Evolutionary conservation across 2,329 filamentous ascomycete species (phyloP).

Genomic region (Apiospora arundinis): DNA sequence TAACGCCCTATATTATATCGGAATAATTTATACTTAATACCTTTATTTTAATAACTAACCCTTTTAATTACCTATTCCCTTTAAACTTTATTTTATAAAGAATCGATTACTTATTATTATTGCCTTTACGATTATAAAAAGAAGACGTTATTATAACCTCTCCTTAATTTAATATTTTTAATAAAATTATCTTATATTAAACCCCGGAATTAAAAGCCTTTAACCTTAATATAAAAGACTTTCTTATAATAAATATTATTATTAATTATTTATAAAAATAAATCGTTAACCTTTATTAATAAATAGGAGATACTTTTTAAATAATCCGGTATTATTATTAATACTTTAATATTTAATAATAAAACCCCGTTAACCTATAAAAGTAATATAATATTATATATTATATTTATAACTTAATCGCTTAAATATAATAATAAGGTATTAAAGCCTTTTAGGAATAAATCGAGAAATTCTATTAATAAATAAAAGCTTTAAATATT

Average conservation of each 20-base stretch:
- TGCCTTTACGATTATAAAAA: rapidly evolving
- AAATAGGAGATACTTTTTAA: not conserved
- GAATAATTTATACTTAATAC: too few species aligned
- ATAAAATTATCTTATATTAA: not conserved
- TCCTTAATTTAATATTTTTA: not conserved
- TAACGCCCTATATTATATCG: too few species aligned
- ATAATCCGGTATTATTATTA: not conserved
- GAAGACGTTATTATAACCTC: not conserved
- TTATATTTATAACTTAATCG: not conserved
- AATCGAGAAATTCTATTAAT: not conserved
- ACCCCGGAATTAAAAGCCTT: too few species aligned
- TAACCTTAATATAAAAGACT: too few species aligned
- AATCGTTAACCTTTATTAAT: too few species aligned
- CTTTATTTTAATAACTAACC: not conserved
- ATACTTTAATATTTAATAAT: not conserved
- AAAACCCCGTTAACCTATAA: not conserved
- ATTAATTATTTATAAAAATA: too few species aligned
- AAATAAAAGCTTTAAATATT: not conserved
- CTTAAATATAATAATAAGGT: not conserved
- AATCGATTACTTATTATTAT: not conserved
- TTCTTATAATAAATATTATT: too few species aligned
- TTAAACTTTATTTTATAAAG: not conserved
- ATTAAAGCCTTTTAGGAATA: not conserved
- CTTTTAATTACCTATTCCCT: not conserved
- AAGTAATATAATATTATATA: not conserved